Base-by-base conservation (phyloP, 371 early-diverging fungal genomes). In the Mucor irregularis region DNA sequence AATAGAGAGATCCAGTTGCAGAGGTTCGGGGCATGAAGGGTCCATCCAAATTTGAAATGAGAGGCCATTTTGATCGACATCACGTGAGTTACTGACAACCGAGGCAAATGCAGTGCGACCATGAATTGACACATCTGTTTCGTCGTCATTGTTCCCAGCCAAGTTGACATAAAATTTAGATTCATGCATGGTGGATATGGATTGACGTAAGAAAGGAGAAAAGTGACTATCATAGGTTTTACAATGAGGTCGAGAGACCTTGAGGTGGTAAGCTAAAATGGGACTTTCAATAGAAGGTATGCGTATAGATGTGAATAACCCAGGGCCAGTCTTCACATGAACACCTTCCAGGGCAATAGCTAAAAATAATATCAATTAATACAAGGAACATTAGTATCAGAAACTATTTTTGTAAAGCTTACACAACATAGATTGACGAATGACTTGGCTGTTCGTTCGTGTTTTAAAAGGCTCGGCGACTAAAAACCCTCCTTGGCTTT, bases 21-120 rank as follows among this genome's bases (percentile, higher is more conserved):
- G 42, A 0, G 84, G 84, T 2, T 78, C 67, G 11, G 74, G 58
- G 30, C 82, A 83, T 0, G 67, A 73, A 2, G 89, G 81, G 53
- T 90, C 90, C 66, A 81, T 81, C 87, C 89, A 89, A 34, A 92
- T 58, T 31, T 88, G 87, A 26, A 92, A 63, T 11, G 75, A 60
- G 0, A 89, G 61, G 5, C 92, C 92, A 9, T 63, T 62, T 30
- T 64, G 48, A 42, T 73, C 60, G 1, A 62, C 74, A 65, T 54
- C 61, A 35, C 34, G 59, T 49, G 49, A 69, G 45, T 7, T 68
- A 25, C 57, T 64, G 49, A 61, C 69, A 54, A 53, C 69, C 47
- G 49, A 78, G 48, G 58, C 76, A 62, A 76, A 91, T 0, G 89
- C 83, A 3, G 88, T 78, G 13, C 85, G 82, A 4, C 91, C 90